Percentiles rank a stretch among this genome's conserved stretches.
Evolutionary conservation across 306 rosid genomes (phyloP).

Genomic region (Quillaja saponaria): DNA sequence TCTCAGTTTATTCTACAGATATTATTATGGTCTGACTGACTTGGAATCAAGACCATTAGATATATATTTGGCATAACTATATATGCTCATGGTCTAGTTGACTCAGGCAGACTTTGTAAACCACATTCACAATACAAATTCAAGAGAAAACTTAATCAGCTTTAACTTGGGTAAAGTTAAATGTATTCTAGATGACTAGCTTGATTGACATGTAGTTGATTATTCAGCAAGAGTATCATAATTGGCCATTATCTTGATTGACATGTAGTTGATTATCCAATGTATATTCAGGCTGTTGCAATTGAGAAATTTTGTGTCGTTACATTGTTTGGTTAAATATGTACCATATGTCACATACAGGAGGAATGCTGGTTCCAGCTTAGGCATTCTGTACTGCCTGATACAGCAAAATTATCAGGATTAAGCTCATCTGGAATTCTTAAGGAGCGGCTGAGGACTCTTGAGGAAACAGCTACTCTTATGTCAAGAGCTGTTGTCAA

Average conservation of each 20-base stretch:
- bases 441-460: slow-evolving; percentile 60
- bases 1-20: too few species aligned
- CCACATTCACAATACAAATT: not conserved
- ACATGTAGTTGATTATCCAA: too few species aligned
- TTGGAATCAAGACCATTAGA: not conserved
- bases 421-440: slow-evolving; percentile 43
- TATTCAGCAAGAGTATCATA: too few species aligned
- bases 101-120: not conserved
- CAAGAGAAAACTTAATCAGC: too few species aligned
- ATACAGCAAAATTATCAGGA: slow-evolving; percentile 29
- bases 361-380: slow-evolving; percentile 79
- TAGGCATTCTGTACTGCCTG: slow-evolving; percentile 31
- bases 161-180: too few species aligned
- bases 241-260: too few species aligned
- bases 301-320: too few species aligned
- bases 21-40: not conserved
- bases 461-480: slow-evolving; percentile 69
- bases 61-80: not conserved
- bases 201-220: too few species aligned
- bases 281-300: too few species aligned
- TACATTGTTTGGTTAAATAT: slow-evolving; percentile 5
- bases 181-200: too few species aligned
- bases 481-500: slow-evolving; percentile 76
- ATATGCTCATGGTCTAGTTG: slow-evolving; percentile 11
- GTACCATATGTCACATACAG: slow-evolving; percentile 41